Evolutionary conservation across 164 flowering plant genomes (phyloP).

Genomic region (Macadamia tetraphylla): DNA sequence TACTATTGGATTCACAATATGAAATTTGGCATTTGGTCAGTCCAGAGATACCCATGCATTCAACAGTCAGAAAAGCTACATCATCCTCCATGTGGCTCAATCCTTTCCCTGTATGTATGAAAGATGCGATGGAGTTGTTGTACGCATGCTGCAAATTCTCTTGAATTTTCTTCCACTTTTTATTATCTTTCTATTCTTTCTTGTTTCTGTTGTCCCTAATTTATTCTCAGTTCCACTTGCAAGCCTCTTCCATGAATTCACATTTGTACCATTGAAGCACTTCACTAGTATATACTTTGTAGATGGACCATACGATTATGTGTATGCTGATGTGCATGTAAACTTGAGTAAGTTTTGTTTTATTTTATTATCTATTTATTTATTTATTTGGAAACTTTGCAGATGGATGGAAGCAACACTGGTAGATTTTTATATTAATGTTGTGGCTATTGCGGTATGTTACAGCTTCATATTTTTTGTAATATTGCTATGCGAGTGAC

Average conservation of each 20-base stretch:
- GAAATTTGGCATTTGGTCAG: no score
- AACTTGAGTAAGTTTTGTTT: no score
- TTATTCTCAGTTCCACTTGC: neutral
- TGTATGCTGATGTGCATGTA: neutral
- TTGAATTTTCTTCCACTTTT: neutral
- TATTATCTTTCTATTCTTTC: neutral
- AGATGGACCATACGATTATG: constrained; percentile 48
- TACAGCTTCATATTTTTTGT: neutral
- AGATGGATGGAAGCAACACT: constrained; percentile 74
- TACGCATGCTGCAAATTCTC: neutral
- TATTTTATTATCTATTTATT: no score
- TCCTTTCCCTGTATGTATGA: no score
- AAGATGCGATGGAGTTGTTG: neutral
- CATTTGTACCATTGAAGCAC: neutral
- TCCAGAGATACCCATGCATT: no score
- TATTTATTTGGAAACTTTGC: constrained; percentile 11
- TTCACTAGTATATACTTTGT: constrained; percentile 23
- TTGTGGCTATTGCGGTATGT: constrained; percentile 58
- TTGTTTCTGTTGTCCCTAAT: neutral
- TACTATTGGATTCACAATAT: no score
- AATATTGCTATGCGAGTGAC: neutral
- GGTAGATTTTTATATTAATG: constrained; percentile 65
- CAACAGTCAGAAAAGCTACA: no score
- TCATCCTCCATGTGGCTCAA: no score
- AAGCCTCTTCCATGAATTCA: neutral